Evolutionary conservation across 176 grass and related monocot genomes (phyloP).

Genomic region (Rhynchospora tenuis): DNA sequence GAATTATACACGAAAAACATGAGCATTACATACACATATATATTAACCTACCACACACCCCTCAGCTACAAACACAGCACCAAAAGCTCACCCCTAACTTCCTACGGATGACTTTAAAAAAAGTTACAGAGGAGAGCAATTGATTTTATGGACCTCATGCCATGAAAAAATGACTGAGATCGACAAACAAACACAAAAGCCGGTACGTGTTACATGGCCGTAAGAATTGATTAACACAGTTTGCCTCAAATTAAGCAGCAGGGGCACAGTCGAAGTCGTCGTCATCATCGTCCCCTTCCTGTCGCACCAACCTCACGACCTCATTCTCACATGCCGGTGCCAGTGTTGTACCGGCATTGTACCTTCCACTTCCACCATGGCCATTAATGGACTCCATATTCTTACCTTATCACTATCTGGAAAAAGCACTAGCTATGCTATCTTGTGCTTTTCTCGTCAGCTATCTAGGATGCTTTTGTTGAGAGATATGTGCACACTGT

Average conservation of each 20-base stretch:
- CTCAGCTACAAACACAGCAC: background rate
- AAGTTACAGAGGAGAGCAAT: too few relatives aligned
- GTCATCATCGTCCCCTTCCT: slow-evolving; percentile 46
- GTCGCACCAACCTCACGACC: slow-evolving; percentile 30
- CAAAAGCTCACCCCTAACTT: background rate
- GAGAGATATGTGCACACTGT: background rate
- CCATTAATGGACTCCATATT: background rate
- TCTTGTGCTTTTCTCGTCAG: background rate
- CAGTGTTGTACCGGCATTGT: background rate
- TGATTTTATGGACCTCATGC: background rate
- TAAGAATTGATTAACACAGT: background rate
- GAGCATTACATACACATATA: background rate
- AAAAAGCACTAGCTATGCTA: background rate
- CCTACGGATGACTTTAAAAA: background rate
- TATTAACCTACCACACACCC: background rate
- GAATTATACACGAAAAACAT: too few relatives aligned
- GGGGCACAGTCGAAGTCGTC: slow-evolving; percentile 61
- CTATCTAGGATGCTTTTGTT: background rate
- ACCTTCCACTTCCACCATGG: background rate
- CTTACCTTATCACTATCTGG: background rate
- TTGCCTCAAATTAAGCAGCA: slow-evolving; percentile 39
- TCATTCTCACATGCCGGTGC: background rate
- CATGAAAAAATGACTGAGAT: background rate
- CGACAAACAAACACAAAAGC: background rate
- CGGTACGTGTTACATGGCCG: background rate